Evolutionary conservation across 2,329 filamentous ascomycete genomes (phyloP).

Genomic region (Aspergillus sp.): DNA sequence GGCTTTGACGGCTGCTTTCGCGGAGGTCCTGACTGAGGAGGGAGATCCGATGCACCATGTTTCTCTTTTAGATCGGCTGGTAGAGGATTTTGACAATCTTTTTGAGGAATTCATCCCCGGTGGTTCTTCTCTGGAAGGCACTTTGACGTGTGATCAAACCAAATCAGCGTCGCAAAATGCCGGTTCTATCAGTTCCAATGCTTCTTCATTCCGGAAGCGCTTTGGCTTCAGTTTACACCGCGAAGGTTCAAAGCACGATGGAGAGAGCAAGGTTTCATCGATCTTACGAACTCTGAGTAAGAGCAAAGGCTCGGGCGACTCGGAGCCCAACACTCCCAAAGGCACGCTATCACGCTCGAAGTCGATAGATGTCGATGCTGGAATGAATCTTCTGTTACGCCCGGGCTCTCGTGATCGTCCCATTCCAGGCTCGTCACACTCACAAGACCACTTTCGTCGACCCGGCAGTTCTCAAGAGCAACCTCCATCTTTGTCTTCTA

Average conservation of each 20-base stretch:
- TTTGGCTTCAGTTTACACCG: slow-evolving; percentile 77
- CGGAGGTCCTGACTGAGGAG: slow-evolving; percentile 76
- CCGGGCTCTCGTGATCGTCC: slow-evolving; percentile 54
- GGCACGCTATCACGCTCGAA: slow-evolving; percentile 64
- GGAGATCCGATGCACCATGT: slow-evolving; percentile 78
- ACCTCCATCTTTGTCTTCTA: slow-evolving; percentile 40
- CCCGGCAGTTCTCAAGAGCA: slow-evolving; percentile 46
- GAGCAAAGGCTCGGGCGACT: slow-evolving; percentile 57
- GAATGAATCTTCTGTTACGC: slow-evolving; percentile 42
- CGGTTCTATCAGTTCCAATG: slow-evolving; percentile 77
- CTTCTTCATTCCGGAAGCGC: slow-evolving; percentile 77
- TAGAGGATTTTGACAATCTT: slow-evolving; percentile 84
- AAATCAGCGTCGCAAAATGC: slow-evolving; percentile 59
- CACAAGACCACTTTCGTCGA: slow-evolving; percentile 42
- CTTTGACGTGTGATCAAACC: slow-evolving; percentile 50
- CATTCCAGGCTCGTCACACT: slow-evolving; percentile 44
- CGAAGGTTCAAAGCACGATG: slow-evolving; percentile 71
- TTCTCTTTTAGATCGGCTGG: slow-evolving; percentile 79
- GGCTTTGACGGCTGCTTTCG: slow-evolving; percentile 80
- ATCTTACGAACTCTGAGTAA: slow-evolving; percentile 89
- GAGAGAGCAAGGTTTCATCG: slow-evolving; percentile 65
- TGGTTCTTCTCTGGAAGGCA: slow-evolving; percentile 40
- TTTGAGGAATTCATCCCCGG: slow-evolving; percentile 62
- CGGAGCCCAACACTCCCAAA: slow-evolving; percentile 66
- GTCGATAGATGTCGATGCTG: slow-evolving; percentile 67